Base-by-base conservation (phyloP, 169 alveolate genomes). In the Plasmodium knowlesi region DNA sequence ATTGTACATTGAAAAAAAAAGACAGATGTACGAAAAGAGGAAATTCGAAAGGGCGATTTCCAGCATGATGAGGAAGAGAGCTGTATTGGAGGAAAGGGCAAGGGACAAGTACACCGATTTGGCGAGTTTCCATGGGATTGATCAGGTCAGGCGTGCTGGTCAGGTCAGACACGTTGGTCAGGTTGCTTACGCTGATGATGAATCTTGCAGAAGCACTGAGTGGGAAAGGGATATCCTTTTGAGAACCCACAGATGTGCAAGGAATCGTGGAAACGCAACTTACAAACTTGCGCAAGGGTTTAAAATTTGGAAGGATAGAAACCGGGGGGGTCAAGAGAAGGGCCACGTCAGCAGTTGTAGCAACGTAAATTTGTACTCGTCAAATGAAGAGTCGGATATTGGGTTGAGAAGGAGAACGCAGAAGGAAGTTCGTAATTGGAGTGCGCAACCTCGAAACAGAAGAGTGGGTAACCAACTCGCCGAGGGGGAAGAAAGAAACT, bases 1-100 rank as follows among this genome's bases (percentile, higher is more conserved):
- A 39, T 53, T 86, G 43, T 53, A 76, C 43, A 76, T 76, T 74
- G 43, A 74, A 19, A 76, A 76, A 22, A 50, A 86, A 57, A 86
- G 67, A 28, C 28, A 53, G 6, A 9, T 86, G 28, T 46, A 86
- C n/a, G 85, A 86, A 74, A 57, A 76, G 67, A 32, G 28, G 19
- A 74, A 74, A 28, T 43, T 74, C 70, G 32, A 86, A 16, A 76
- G 76, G n/a, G 39, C 86, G 10, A 53, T 74, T 6, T 14, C 71
- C 16, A 53, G 85, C 5, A 70, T 83, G 19, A 16, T 74, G 81
- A 14, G 54, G 67, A 54, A 30, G 37, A 86, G 70, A 39, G 67
- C 61, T 19, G 2, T 12, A 14, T n/a, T 74, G 34, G 76, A 46
- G 43, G 61, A 54, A 30, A 74, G 70, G 34, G 57, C 37, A 3